Evolutionary conservation across 257 asterid species (phyloP).

Genomic region (Capsicum pubescens): DNA sequence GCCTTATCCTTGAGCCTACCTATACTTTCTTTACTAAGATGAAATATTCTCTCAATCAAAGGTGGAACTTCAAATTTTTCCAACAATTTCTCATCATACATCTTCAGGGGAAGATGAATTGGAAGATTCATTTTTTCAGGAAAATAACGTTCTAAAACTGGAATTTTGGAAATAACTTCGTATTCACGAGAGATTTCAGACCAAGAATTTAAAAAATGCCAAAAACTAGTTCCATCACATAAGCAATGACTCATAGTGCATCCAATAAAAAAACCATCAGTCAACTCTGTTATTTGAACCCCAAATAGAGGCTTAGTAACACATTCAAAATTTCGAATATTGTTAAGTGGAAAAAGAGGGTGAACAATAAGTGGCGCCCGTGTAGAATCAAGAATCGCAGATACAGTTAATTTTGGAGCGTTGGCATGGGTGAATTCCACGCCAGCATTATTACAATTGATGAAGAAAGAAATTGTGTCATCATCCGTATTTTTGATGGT

Average conservation of each 20-base stretch:
- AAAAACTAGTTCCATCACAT: constrained; percentile 48
- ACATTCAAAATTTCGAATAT: constrained; percentile 36
- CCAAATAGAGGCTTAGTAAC: constrained; percentile 42
- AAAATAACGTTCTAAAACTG: constrained; percentile 42
- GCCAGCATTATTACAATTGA: not conserved
- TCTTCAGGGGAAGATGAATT: constrained; percentile 30
- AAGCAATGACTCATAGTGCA: constrained; percentile 45
- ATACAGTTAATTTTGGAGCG: not conserved
- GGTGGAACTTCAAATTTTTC: not conserved
- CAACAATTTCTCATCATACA: constrained; percentile 5
- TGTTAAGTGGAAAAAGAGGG: not conserved
- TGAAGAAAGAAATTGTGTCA: not conserved
- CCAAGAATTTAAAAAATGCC: constrained; percentile 59
- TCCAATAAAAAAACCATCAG: constrained; percentile 48
- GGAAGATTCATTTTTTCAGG: not conserved
- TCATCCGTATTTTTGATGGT: not conserved
- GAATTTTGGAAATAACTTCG: constrained; percentile 30
- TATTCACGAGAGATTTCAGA: constrained; percentile 46
- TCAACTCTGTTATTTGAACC: constrained; percentile 50
- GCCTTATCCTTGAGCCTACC: constrained; percentile 45
- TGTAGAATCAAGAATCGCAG: not conserved
- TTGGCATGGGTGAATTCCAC: not conserved
- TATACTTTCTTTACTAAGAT: constrained; percentile 38
- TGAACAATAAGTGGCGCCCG: not conserved
- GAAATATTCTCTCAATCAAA: constrained; percentile 39